Evolutionary conservation across 2,329 filamentous ascomycete species (phyloP), one percentile per base, ranked within the genome.

Genomic region (Exserohilum rostratum): DNA sequence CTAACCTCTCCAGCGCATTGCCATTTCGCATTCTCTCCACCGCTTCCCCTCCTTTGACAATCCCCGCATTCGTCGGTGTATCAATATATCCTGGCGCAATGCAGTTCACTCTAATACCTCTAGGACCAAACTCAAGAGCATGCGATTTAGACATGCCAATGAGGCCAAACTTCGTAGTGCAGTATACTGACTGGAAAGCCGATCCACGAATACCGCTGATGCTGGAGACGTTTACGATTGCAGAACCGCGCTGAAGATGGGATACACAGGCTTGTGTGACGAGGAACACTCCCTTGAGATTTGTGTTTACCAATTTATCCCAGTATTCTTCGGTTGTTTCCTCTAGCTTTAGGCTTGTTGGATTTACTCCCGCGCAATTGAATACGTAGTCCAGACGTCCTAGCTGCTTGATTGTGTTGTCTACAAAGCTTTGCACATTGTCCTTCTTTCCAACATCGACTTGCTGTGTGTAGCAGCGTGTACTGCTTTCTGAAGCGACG

Each of bases 351-450:
- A 77, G 69, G 1, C 67, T 65, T 0, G 77, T 80, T 1, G 80
- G 80, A 57, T 82, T 82, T n/a, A 82, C 69, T 30, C 80, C 80
- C 0, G 79, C 79, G 60, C 77, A 72, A 65, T 80, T 80, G 57
- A 77, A 80, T 1, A 79, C 76, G 33, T 77, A 71, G 51, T 78
- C 64, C 2, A 81, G 64, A 1, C 54, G 51, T 18, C 73, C 72
- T 34, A 77, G 74, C 13, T 69, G 66, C 6, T 65, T 42, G 1
- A 79, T 45, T 0, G 74, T 76, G 6, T 59, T 54, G 13, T 72
- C 67, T 5, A 86, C 65, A 20, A 76, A 78, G 1, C 64, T 53
- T 10, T 76, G 70, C 2, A 85, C 80, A 43, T 79, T 71, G 1
- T 57, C 57, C 15, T 75, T 70, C 27, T 78, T 72, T 29, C 75